phyloP scores from a whole-genome alignment of 2,329 filamentous ascomycete genomes.

The Colletotrichum simmondsii region DNA sequence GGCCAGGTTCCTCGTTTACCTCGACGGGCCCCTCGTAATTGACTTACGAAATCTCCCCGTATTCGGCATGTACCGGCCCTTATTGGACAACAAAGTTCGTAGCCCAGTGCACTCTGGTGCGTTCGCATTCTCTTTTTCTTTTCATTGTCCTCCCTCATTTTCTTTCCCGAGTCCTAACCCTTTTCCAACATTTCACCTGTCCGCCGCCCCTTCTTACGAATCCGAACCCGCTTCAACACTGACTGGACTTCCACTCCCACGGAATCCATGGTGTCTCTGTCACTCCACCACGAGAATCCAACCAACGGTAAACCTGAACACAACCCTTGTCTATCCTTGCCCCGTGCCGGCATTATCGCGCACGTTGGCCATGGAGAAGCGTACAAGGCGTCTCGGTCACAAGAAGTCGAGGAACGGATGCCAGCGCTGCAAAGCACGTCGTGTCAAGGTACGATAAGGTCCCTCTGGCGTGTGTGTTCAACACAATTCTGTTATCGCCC shows the following conservation, averaged over 20 bases:
- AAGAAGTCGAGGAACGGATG: conserved; percentile 46
- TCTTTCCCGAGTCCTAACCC: neutral
- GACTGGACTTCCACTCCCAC: neutral
- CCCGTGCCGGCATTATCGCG: neutral
- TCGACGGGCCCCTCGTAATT: neutral
- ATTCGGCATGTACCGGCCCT: neutral
- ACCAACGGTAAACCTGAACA: too few species aligned
- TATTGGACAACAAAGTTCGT: neutral
- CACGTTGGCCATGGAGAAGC: conserved; percentile 18
- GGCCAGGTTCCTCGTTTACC: too few species aligned
- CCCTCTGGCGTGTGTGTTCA: too few species aligned
- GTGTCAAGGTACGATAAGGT: conserved; percentile 40
- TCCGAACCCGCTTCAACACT: neutral
- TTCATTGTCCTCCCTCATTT: neutral
- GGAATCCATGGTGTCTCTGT: too few species aligned
- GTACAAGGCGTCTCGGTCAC: conserved; percentile 35
- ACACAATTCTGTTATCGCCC: neutral
- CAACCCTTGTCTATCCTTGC: too few species aligned
- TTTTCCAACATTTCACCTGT: neutral
- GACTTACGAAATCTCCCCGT: neutral
- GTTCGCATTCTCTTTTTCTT: neutral
- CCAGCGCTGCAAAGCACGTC: conserved; percentile 41
- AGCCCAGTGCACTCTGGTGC: neutral
- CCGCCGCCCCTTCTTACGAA: neutral
- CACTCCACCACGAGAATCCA: neutral